Percentiles rank a stretch among this genome's conserved stretches.
These are phyloP conservation scores for Didymella exigua DNA, from an alignment of 2,329 filamentous ascomycete genomes.

Conservation along the genomic window DNA sequence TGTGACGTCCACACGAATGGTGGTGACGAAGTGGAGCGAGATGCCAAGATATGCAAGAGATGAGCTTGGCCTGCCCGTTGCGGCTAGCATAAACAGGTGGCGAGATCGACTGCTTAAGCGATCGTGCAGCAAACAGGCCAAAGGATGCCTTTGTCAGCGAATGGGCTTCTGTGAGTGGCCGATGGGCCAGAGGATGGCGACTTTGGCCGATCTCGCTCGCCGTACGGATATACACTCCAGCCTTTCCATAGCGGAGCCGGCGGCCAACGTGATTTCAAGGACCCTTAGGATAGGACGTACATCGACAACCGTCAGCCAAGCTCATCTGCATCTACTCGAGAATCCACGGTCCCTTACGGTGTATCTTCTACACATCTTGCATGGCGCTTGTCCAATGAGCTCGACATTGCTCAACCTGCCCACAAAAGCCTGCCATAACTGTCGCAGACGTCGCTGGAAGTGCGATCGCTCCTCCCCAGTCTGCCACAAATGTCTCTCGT, in stretches of 20 bases:
- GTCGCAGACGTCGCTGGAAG: slow-evolving; percentile 64
- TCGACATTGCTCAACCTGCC: slow-evolving; percentile 37
- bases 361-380: slow-evolving; percentile 35
- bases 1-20: slow-evolving; percentile 27
- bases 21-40: slow-evolving; percentile 23
- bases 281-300: slow-evolving; percentile 19
- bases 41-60: slow-evolving; percentile 18
- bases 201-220: slow-evolving; percentile 18
- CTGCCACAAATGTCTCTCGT: slow-evolving; percentile 64
- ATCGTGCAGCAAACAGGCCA: slow-evolving; percentile 14
- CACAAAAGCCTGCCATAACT: slow-evolving; percentile 63
- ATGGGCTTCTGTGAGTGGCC: slow-evolving; percentile 18
- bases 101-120: slow-evolving; percentile 1
- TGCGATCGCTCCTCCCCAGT: slow-evolving; percentile 66
- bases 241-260: slow-evolving; percentile 19
- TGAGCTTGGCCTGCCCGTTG: slow-evolving; percentile 37
- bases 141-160: slow-evolving; percentile 16
- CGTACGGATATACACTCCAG: slow-evolving; percentile 14
- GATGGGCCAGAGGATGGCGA: slow-evolving; percentile 17
- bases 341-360: slow-evolving; percentile 13
- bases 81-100: background rate
- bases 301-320: slow-evolving; percentile 18
- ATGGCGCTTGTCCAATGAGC: slow-evolving; percentile 43
- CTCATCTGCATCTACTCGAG: slow-evolving; percentile 16
- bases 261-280: slow-evolving; percentile 12